Conservation (phyloP, 2,329 filamentous ascomycete species). For the Drechslerella dactyloides region DNA sequence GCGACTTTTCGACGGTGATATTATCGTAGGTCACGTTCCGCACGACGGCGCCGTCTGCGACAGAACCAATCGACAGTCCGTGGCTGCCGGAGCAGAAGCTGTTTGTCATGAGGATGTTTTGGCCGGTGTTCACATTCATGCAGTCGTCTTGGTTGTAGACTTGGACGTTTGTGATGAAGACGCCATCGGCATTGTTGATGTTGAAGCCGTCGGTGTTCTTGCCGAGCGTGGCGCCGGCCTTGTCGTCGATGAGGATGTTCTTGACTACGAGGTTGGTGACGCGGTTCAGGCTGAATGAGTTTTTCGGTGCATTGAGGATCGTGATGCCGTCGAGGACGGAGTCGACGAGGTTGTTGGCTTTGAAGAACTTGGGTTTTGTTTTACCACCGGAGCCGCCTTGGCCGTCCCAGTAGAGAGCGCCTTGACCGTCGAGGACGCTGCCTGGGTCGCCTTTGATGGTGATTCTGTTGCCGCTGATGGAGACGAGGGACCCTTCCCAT, state of each 20-base stretch:
- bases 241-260: conserved; percentile 66
- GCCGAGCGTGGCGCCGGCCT: conserved; percentile 62
- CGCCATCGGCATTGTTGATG: conserved; percentile 60
- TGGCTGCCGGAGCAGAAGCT: conserved; percentile 64
- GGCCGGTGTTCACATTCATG: conserved; percentile 63
- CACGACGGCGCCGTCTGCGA: conserved; percentile 65
- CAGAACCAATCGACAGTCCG: conserved; percentile 67
- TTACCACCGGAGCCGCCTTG: conserved; percentile 67
- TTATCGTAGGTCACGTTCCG: conserved; percentile 63
- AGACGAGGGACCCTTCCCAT: conserved; percentile 70
- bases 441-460: conserved; percentile 64
- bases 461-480: conserved; percentile 66
- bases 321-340: conserved; percentile 63
- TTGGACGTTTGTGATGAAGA: conserved; percentile 63
- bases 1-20: conserved; percentile 62
- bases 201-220: conserved; percentile 66
- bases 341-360: conserved; percentile 62
- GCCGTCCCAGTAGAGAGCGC: conserved; percentile 67
- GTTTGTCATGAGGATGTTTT: conserved; percentile 59
- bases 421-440: conserved; percentile 65
- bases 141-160: conserved; percentile 69
- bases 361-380: conserved; percentile 66
- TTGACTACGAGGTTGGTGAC: conserved; percentile 61
- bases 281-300: conserved; percentile 62
- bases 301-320: conserved; percentile 65